Evolutionary conservation across 306 rosid genomes (phyloP), one percentile per base, ranked within the genome.

Genomic region (Fragaria iinumae): DNA sequence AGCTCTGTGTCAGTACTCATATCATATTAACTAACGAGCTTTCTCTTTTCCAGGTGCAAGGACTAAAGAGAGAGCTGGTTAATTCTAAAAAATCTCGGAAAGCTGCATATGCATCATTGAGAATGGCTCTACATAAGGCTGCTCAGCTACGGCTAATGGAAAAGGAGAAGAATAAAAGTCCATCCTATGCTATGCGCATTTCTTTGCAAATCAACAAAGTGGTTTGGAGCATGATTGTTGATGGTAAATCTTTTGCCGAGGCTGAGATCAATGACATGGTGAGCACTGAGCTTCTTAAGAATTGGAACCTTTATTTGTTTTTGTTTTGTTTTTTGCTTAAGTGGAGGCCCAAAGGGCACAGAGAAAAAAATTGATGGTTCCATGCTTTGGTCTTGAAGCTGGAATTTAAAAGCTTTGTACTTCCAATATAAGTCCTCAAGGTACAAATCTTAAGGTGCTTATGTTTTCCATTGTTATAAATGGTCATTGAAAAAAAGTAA

Each of bases 211-310:
- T 96, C 80, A 76, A 84, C 78, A 92, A 89, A 86, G 99, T 96
- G 71, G 97, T 87, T 74, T 96, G 99, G 99, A 92, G 89, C 87
- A 96, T 96, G 99, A 96, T 96, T 83, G 89, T 89, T 39, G 99
- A 96, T 85, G 98, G 99, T 76, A 92, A 96, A 92, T 85, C 99
- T 71, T 96, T 96, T 87, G 99, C 99, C 2, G 99, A 92, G 86
- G 97, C 92, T 11, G 99, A 96, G 88, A 89, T 96, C 72, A 96
- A 87, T 86, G 99, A 96, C 81, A 82, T 96, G 99, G 99, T 96
- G 90, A 92, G 90, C 76, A 55, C 70, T 62, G 60, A 17, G 70
- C 59, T 27, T 45, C 32, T 27, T 25, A 74, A 60, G 20, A 60
- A 59, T 27, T 57, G 20, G 41, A 73, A 60, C 10, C 3, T 12